Base-by-base conservation (phyloP, 2,329 filamentous ascomycete genomes). In the Cucurbitaria berberidis region DNA sequence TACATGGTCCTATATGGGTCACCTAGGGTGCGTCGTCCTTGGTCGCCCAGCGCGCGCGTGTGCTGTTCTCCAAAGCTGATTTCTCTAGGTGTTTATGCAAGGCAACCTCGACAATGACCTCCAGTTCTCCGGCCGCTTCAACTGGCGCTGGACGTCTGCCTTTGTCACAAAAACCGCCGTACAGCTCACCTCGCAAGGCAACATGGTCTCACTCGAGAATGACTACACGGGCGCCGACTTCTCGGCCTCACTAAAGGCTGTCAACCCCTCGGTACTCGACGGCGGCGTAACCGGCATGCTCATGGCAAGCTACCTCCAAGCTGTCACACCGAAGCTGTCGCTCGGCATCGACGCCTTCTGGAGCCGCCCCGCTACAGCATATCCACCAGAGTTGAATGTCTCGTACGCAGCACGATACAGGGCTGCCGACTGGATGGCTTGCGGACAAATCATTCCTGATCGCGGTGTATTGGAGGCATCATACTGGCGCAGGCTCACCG, bases 211-310 rank as follows among this genome's bases (percentile, higher is more conserved):
- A 72, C 84, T 97, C 74, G 95, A 99, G 77, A 91, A 96, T 76
- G 95, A 99, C 80, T 98, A 97, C 80, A 90, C 86, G 19, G 95
- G 95, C 73, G 82, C 86, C 69, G 95, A 99, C 78, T 99, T 99
- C 79, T 93, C 90, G 39, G 91, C 92, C 21, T 93, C 90, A 36
- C 73, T 99, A 67, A 99, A 98, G 82, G 88, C 91, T 71, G 85
- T 98, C 73, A 98, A 98, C 81, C 95, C 95, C n/a, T 97, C 92
- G 5, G 82, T 89, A 64, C 85, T 99, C 47, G 93, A 98, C 74
- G 93, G 95, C 53, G 91, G 92, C 50, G 78, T 97, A 45, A 99
- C 93, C 22, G 95, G 95, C 68, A 96, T 98, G 78, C 91, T 91
- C 75, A 93, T 99, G 70, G 93, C 91, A 67, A 95, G 90, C 81